Percentiles rank a stretch among this genome's conserved stretches.
Conservation (phyloP, 129 eudicot genomes). For the Flaveria brownii region DNA sequence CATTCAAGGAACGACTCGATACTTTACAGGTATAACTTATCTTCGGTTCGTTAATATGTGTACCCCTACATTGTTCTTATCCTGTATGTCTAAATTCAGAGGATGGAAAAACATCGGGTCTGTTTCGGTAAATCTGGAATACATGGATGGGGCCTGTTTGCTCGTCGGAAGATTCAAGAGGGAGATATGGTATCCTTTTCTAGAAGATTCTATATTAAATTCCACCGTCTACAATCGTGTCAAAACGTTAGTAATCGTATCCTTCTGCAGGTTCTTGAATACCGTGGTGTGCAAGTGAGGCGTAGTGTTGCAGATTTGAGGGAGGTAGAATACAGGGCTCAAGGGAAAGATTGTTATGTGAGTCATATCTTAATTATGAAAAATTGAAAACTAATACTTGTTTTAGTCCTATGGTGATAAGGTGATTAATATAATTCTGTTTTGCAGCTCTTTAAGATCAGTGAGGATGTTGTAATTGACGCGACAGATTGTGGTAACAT, state of each 20-base stretch:
- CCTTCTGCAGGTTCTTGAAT: constrained; percentile 70
- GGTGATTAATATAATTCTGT: constrained; percentile 13
- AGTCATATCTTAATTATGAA: constrained; percentile 24
- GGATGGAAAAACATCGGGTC: constrained; percentile 62
- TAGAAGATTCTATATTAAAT: not conserved
- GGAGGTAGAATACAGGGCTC: constrained; percentile 57
- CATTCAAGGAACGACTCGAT: constrained; percentile 65
- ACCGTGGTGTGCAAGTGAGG: constrained; percentile 86
- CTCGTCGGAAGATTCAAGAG: constrained; percentile 77
- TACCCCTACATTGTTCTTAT: constrained; percentile 11
- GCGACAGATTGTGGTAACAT: constrained; percentile 85
- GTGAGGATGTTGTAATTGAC: constrained; percentile 90
- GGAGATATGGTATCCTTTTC: constrained; percentile 74
- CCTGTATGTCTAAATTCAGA: constrained; percentile 45
- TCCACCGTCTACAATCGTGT: not conserved
- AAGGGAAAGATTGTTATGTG: constrained; percentile 91
- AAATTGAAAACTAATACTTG: not conserved
- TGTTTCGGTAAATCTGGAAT: constrained; percentile 95
- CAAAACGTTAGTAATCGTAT: not conserved
- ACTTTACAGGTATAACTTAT: constrained; percentile 54
- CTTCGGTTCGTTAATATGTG: not conserved
- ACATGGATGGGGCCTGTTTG: constrained; percentile 99
- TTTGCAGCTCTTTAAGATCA: constrained; percentile 83
- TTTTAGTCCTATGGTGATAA: constrained; percentile 1
- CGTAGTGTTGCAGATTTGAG: constrained; percentile 79